Base-by-base conservation (phyloP, 768 basidiomycete genomes). In the Postia placenta region DNA sequence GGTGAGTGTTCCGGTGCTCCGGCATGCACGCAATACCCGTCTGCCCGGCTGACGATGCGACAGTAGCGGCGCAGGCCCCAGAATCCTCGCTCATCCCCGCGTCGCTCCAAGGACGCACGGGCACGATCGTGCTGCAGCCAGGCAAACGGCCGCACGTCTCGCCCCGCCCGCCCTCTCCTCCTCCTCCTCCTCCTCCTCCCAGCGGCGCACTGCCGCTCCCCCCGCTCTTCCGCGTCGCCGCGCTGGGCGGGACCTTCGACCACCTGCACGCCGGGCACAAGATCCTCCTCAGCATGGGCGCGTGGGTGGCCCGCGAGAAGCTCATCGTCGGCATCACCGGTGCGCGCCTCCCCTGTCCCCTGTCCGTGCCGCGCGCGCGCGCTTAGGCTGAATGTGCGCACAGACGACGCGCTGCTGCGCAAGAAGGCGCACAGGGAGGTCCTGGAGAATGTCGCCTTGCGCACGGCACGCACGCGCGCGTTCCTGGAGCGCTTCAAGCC, bases 261-360 rank as follows among this genome's bases (percentile, higher is more conserved):
- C 96, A 98, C 64, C 79, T 99, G 14, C 96, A 99, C 62, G 81
- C 92, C 3, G 96, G 95, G 0, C 96, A 99, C 71, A 96, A 96
- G 68, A 94, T 99, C 51, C 79, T 99, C 24, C 78, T 99, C 11
- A 89, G 91, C 60, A 92, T 96, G 83, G 86, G 81, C 11, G 83
- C 89, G 1, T 92, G 86, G 77, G 82, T 98, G 48, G 74, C 93
- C 0, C 63, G 68, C 38, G 65, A 74, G 53, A 93, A 92, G 65
- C 69, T 98, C 59, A 90, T 98, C 52, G 82, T 97, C 55, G 96
- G 96, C 4, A 71, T 98, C 33, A 89, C 91, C 46, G 86, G 90
- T 87, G 49, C 59, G 74, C 57, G n/a, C 27, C 20, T 11, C 30
- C n/a, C 33, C 48, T n/a, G n/a, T n/a, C 35, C 26, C n/a, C n/a